Conservation (phyloP, 2,329 filamentous ascomycete genomes). For the Madurella fahalii region DNA sequence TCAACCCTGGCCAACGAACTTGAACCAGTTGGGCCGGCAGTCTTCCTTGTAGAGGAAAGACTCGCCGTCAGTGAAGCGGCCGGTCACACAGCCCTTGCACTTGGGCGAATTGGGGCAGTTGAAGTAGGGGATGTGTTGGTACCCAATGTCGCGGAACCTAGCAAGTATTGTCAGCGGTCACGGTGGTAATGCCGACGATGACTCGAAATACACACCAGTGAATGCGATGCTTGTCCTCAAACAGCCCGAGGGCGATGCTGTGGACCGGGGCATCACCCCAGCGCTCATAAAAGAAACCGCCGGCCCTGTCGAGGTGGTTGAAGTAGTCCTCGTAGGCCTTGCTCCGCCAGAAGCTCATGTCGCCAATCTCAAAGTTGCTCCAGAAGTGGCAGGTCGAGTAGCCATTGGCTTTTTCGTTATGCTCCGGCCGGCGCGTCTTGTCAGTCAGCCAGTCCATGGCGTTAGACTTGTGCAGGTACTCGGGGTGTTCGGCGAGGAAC, state of each 20-base stretch:
- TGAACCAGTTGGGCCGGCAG: conserved; percentile 95
- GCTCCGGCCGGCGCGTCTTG: conserved; percentile 67
- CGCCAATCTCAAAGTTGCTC: conserved; percentile 97
- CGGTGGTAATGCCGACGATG: background rate
- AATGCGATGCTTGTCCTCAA: conserved; percentile 85
- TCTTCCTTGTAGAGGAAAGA: conserved; percentile 83
- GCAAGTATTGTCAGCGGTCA: background rate
- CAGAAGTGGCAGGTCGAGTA: conserved; percentile 99
- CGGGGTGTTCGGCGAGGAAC: conserved; percentile 80
- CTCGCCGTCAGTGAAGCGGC: conserved; percentile 85
- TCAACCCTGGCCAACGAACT: conserved; percentile 79
- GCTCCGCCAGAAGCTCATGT: conserved; percentile 89
- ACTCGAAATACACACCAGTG: conserved; percentile 68
- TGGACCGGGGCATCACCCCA: conserved; percentile 99
- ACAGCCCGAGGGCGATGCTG: conserved; percentile 85
- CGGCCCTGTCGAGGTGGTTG: conserved; percentile 85
- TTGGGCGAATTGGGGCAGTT: conserved; percentile 98
- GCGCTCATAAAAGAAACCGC: conserved; percentile 97
- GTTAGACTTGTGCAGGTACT: conserved; percentile 77
- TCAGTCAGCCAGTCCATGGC: conserved; percentile 87
- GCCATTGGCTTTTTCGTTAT: conserved; percentile 77
- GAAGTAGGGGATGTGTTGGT: conserved; percentile 97
- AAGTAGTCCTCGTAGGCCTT: conserved; percentile 94
- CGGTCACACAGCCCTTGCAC: conserved; percentile 81
- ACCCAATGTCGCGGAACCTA: conserved; percentile 99